Conservation (phyloP, 306 rosid genomes). For the Vigna radiata region DNA sequence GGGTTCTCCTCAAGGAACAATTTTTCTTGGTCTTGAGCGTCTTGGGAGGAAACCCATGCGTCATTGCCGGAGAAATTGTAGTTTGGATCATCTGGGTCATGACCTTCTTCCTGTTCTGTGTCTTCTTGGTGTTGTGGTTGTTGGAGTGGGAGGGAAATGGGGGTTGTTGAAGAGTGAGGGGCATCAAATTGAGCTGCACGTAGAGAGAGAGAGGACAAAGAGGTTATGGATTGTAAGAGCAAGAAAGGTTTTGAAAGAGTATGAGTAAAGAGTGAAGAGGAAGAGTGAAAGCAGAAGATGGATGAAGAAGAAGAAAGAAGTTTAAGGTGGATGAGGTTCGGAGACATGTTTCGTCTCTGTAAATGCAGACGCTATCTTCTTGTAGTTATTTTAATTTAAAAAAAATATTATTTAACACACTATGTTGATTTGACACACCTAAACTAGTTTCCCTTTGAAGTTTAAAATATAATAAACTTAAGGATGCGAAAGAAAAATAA, state of each 20-base stretch:
- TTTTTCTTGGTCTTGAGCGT: constrained; percentile 61
- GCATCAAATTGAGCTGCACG: constrained; percentile 41
- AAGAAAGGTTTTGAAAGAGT: constrained; percentile 40
- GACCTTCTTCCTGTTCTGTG: constrained; percentile 18
- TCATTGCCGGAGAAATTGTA: constrained; percentile 68
- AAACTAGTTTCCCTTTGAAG: too few species aligned
- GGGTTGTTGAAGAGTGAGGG: constrained; percentile 45
- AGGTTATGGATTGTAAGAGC: constrained; percentile 41
- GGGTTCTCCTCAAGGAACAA: constrained; percentile 60
- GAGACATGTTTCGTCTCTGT: constrained; percentile 47
- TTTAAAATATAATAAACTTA: too few species aligned
- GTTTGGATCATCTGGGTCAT: constrained; percentile 61
- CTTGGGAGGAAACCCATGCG: constrained; percentile 48
- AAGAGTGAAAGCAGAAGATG: constrained; percentile 37
- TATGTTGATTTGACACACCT: too few species aligned
- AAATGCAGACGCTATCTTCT: constrained; percentile 5
- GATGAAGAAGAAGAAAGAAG: constrained; percentile 37
- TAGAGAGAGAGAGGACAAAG: constrained; percentile 48
- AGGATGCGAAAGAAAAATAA: too few species aligned
- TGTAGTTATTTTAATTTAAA: too few species aligned
- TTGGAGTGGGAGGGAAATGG: constrained; percentile 63
- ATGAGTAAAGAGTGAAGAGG: constrained; percentile 1
- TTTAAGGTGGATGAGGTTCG: constrained; percentile 39
- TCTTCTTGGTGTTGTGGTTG: constrained; percentile 32
- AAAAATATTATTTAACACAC: too few species aligned